A percentile compares a stretch with the other conserved stretches of the same genome.
These are phyloP conservation scores for Parasarocladium wereldwijsianum DNA, from an alignment of 2,329 filamentous ascomycete species.

Conservation along the genomic window DNA sequence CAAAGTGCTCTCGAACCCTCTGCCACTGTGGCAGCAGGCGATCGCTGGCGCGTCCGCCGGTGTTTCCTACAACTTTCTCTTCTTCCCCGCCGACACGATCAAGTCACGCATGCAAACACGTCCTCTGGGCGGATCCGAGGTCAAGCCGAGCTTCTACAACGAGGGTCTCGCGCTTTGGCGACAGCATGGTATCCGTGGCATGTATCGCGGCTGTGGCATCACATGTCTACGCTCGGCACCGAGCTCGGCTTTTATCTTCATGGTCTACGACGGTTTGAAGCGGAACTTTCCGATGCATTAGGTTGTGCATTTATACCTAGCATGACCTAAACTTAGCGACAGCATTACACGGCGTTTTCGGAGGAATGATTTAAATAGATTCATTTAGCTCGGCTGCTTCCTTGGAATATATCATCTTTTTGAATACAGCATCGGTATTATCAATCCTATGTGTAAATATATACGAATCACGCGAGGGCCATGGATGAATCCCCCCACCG, in stretches of 20 bases:
- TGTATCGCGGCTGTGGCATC: conserved; percentile 92
- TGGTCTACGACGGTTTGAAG: conserved; percentile 81
- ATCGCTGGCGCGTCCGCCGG: conserved; percentile 76
- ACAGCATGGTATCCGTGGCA: conserved; percentile 64
- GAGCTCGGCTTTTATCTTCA: conserved; percentile 97
- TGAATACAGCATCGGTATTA: no score
- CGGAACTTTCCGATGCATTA: conserved; percentile 41
- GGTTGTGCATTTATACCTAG: neutral
- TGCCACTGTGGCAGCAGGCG: conserved; percentile 79
- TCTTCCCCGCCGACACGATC: conserved; percentile 94
- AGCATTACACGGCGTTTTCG: no score
- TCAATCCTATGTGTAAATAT: no score
- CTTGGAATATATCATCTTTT: no score
- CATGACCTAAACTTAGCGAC: no score
- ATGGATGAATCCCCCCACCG: no score
- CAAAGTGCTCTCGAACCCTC: conserved; percentile 29
- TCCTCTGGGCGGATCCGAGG: conserved; percentile 42
- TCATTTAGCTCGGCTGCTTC: no score
- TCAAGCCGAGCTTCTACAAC: conserved; percentile 52
- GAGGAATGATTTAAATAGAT: no score
- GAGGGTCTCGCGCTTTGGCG: conserved; percentile 66
- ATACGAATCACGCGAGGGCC: no score
- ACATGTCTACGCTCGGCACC: conserved; percentile 79
- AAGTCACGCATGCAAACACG: conserved; percentile 95
- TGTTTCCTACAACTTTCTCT: conserved; percentile 90